Percentiles rank a stretch among this genome's conserved stretches.
Conservation (phyloP, 176 grass and related monocot species). For the Stipa capillata region DNA sequence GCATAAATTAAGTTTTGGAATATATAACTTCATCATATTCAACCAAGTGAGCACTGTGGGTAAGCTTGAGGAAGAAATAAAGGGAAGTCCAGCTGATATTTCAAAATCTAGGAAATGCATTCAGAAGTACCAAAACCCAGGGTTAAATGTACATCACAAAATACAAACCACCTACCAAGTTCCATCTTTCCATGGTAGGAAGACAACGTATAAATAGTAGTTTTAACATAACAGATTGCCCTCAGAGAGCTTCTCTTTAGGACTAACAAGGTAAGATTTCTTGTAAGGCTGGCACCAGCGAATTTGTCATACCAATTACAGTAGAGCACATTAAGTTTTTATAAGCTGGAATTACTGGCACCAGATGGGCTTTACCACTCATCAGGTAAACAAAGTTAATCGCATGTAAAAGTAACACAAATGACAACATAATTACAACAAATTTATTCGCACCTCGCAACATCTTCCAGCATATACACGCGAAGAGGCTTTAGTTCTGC, state of each 20-base stretch:
- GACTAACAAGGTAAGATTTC: background rate
- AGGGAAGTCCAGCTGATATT: background rate
- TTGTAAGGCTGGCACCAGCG: background rate
- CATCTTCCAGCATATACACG: constrained; percentile 88
- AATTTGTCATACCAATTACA: background rate
- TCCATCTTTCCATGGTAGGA: background rate
- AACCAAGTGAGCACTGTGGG: background rate
- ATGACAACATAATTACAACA: constrained; percentile 26
- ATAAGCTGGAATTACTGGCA: background rate
- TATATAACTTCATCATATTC: background rate
- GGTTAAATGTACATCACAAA: background rate
- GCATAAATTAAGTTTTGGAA: background rate
- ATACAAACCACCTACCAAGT: background rate
- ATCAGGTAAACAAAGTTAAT: background rate
- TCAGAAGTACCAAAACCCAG: background rate
- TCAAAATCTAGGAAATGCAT: background rate
- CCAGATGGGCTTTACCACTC: background rate
- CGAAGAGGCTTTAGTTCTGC: constrained; percentile 69
- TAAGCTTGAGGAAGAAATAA: background rate
- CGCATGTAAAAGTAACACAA: constrained; percentile 24
- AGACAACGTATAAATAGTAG: background rate
- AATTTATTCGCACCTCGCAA: constrained; percentile 50
- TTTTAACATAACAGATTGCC: constrained; percentile 3
- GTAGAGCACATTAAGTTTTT: background rate
- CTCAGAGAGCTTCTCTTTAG: background rate